Conservation (phyloP, 495 filamentous ascomycete genomes). For the Aspergillus ostianus region DNA sequence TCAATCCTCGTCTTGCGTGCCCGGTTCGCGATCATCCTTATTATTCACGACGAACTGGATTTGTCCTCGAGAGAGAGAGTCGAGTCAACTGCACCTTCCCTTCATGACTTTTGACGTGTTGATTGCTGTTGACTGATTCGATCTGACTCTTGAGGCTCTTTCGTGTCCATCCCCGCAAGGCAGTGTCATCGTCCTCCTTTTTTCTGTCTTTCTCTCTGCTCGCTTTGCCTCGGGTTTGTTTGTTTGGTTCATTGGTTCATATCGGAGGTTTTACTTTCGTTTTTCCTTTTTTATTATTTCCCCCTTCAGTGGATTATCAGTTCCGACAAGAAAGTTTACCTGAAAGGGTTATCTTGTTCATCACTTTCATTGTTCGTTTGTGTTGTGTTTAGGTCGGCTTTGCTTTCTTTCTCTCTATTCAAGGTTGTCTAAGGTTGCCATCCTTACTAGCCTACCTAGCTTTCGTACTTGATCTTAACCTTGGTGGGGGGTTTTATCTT, state of each 20-base stretch:
- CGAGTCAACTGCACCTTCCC: too few relatives aligned
- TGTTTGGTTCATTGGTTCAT: not conserved
- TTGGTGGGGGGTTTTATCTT: too few relatives aligned
- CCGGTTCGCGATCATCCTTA: not conserved
- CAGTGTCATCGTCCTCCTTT: not conserved
- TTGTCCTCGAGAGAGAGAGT: too few relatives aligned
- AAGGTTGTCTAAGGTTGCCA: not conserved
- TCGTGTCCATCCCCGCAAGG: not conserved
- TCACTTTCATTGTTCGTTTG: not conserved
- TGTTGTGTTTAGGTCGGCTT: not conserved
- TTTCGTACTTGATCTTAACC: too few relatives aligned
- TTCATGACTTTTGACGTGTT: not conserved
- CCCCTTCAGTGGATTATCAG: not conserved
- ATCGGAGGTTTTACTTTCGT: constrained; percentile 1
- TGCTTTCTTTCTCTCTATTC: not conserved
- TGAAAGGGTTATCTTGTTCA: not conserved
- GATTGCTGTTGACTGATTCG: not conserved
- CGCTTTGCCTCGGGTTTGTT: not conserved
- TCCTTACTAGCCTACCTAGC: too few relatives aligned
- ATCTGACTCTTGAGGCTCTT: not conserved
- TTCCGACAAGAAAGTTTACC: not conserved
- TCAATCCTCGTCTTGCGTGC: not conserved
- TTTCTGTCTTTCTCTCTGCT: not conserved
- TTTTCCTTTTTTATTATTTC: constrained; percentile 1
- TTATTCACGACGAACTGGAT: not conserved